Evolutionary conservation across 495 filamentous ascomycete species (phyloP).

Genomic region (Aspergillus cristatus): DNA sequence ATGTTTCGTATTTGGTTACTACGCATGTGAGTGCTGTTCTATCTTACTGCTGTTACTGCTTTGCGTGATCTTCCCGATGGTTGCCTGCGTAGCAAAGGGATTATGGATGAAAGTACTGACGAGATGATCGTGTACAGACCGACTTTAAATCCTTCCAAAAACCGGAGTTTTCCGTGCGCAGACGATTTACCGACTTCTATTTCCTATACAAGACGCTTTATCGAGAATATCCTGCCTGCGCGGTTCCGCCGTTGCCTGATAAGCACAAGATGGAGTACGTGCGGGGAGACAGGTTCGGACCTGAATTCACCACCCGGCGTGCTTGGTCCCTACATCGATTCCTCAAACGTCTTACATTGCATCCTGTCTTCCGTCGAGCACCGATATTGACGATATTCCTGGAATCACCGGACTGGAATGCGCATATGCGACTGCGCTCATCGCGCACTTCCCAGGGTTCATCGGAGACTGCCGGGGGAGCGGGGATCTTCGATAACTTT

Average conservation of each 20-base stretch:
- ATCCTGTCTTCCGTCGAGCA: constrained; percentile 82
- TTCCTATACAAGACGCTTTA: constrained; percentile 88
- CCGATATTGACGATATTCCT: constrained; percentile 78
- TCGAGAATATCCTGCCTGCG: constrained; percentile 80
- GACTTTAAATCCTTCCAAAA: constrained; percentile 89
- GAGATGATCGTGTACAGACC: constrained; percentile 45
- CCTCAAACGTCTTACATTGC: constrained; percentile 73
- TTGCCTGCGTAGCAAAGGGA: constrained; percentile 6
- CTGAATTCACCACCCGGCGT: constrained; percentile 85
- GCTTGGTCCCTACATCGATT: constrained; percentile 90
- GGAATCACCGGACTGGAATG: constrained; percentile 91
- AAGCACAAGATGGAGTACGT: constrained; percentile 99
- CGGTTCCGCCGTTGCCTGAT: constrained; percentile 90
- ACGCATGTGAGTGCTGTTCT: constrained; percentile 65
- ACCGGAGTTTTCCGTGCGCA: constrained; percentile 62
- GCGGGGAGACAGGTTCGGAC: constrained; percentile 85
- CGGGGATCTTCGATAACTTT: constrained; percentile 82
- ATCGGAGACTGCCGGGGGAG: constrained; percentile 40
- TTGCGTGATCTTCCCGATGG: not conserved
- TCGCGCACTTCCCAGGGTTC: constrained; percentile 47
- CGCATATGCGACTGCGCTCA: constrained; percentile 74
- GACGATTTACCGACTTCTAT: constrained; percentile 94
- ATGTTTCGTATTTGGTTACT: constrained; percentile 88
- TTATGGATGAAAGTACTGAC: constrained; percentile 8
- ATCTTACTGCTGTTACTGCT: not conserved